Percentiles rank a stretch among this genome's conserved stretches.
These are phyloP conservation scores for Amaranthus hypochondriacus DNA, from an alignment of 148 eudicot genomes.

Conservation along the genomic window DNA sequence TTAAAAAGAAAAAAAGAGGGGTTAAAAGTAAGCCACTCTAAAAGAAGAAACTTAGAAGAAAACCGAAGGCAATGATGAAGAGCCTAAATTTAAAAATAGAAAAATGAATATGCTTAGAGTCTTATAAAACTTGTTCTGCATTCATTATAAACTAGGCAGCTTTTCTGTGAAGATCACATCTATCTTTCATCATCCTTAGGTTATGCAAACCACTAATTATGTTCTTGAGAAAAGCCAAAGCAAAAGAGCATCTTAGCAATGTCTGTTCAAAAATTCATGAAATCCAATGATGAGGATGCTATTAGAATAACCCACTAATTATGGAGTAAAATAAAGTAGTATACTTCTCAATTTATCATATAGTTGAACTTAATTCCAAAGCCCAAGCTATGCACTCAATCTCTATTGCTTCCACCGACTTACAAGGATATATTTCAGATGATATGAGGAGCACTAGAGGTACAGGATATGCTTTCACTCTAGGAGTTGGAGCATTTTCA, in stretches of 20 bases:
- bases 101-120: background rate
- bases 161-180: background rate
- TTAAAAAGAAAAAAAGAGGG: background rate
- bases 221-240: background rate
- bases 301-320: background rate
- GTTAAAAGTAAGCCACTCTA: background rate
- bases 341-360: background rate
- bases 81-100: background rate
- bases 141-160: background rate
- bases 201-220: background rate
- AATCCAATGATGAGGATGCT: background rate
- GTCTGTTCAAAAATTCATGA: background rate
- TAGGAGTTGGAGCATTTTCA: no score
- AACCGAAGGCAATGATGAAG: background rate
- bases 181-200: background rate
- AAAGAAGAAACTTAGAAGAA: background rate
- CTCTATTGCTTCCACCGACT: background rate
- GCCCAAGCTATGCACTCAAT: background rate
- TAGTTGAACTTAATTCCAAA: background rate
- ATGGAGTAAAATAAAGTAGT: background rate
- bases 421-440: no score
- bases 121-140: background rate
- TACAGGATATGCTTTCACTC: no score
- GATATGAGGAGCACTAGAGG: no score
- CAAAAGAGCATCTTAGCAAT: background rate